Base-by-base conservation (phyloP, 139 green algal genomes). In the Chlorella sp. region DNA sequence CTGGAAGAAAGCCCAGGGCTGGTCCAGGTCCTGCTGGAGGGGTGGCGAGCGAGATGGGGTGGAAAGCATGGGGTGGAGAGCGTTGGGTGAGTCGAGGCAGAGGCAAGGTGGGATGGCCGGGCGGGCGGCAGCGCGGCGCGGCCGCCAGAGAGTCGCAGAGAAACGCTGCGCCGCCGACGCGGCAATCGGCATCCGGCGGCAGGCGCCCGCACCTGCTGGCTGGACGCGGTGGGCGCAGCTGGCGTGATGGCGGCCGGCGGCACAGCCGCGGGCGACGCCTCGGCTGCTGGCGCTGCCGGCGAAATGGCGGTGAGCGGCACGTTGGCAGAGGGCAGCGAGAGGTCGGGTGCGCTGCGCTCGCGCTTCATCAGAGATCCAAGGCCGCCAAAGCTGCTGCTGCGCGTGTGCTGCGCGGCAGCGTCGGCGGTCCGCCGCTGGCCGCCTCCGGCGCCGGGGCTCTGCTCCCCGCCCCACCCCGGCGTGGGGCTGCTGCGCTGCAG, bases 391-490 rank as follows among this genome's bases (percentile, higher is more conserved):
- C 72, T 78, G 72, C n/a, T 29, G 72, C 27, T 87, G 31, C 89
- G 82, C 0, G 83, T 80, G 82, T 87, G 79, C 38, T 78, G 80
- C 61, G 74, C 64, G n/a, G 74, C 70, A 9, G 42, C 48, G 68
- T 81, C 73, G 36, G 69, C 42, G 31, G 65, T 60, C 40, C 50
- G 36, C 48, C 62, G 35, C 61, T 43, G 31, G n/a, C 31, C 38
- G 58, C 42, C 31, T 23, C 31, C 15, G 29, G 38, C 38, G 14
- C 61, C 38, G 61, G 14, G 17, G 61, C 38, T 14, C 23, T n/a
- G n/a, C n/a, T n/a, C n/a, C n/a, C n/a, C n/a, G n/a, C n/a, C n/a
- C n/a, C n/a, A n/a, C n/a, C n/a, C 5, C 19, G 35, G 23, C 19
- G 23, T 41, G 60, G 21, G 51, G 69, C 63, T 51, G 51, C 41